Evolutionary conservation across 805 yeast genomes (phyloP).

Genomic region (Yamadazyma nakazawae): DNA sequence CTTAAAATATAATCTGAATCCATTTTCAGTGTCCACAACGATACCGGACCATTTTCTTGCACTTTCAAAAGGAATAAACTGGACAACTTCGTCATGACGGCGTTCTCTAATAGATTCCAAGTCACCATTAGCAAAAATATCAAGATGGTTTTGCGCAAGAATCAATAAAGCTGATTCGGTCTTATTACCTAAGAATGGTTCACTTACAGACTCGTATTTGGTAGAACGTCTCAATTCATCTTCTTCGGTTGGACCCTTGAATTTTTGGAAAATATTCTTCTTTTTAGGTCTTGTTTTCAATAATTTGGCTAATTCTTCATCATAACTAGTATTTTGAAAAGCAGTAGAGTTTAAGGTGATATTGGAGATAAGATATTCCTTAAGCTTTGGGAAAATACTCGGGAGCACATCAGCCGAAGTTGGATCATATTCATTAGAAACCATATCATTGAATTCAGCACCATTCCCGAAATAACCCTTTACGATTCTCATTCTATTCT

Average conservation of each 20-base stretch:
- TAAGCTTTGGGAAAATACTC: constrained; percentile 20
- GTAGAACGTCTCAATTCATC: constrained; percentile 12
- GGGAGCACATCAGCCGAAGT: constrained; percentile 23
- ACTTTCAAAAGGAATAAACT: constrained; percentile 87
- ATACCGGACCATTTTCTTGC: constrained; percentile 90
- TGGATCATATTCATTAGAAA: constrained; percentile 17
- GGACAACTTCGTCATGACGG: constrained; percentile 43
- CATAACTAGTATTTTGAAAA: constrained; percentile 62
- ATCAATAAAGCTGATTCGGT: constrained; percentile 87
- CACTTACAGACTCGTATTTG: constrained; percentile 28
- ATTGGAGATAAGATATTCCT: constrained; percentile 44
- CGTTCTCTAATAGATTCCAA: constrained; percentile 42
- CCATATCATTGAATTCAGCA: constrained; percentile 50
- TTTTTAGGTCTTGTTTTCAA: constrained; percentile 28
- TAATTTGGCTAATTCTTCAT: constrained; percentile 26
- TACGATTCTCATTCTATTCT: constrained; percentile 89
- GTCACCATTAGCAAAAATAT: constrained; percentile 36
- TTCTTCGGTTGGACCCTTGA: constrained; percentile 13
- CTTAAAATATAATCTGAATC: constrained; percentile 66
- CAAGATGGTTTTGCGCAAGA: constrained; percentile 58
- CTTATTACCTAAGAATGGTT: constrained; percentile 83
- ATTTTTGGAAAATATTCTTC: constrained; percentile 26
- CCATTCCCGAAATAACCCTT: constrained; percentile 61
- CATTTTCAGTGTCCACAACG: constrained; percentile 50
- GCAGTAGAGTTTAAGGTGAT: constrained; percentile 84